Evolutionary conservation across 179 eudicot species (phyloP), one percentile per base, ranked within the genome.

Genomic region (Silene coronaria): DNA sequence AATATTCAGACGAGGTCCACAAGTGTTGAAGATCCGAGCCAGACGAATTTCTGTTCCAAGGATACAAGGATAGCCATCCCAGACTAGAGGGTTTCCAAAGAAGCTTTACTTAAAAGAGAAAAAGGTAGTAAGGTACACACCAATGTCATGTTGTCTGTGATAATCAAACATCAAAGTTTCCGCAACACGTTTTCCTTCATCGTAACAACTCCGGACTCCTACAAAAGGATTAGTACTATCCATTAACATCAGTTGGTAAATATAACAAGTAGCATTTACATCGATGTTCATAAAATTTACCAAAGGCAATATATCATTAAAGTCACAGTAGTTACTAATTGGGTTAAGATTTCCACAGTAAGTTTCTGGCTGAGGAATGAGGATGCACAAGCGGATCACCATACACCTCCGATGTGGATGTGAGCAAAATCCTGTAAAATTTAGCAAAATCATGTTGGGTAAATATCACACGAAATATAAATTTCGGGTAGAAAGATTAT

Each of bases 331-430:
- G 30, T 79, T 86, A 93, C 99, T 97, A 70, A 95, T 95, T 64
- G 99, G 97, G 85, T 95, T 95, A 59, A 95, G 97, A 87, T 95
- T 92, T 68, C 99, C 99, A 97, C 99, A 95, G 79, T 95, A 95
- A 78, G 84, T 85, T 86, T 95, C 99, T 27, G 91, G 88, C 70
- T 95, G 99, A 72, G 99, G 99, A 81, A 67, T 95, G 99, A 72
- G 99, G 99, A 81, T 95, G 99, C 72, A 83, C 86, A 79, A 95
- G 97, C 57, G 99, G 99, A 79, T 95, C 99, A 64, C 99, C 99
- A 83, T 95, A 95, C n/a, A 95, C 99, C 84, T 95, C 99, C 28
- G 97, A 92, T 79, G 99, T 95, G 28, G 97, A 92, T 6, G 99
- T 95, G 63, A 95, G 97, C 88, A 95, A 84, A 81, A 95, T 92